Evolutionary conservation across 2,329 filamentous ascomycete genomes (phyloP).

Genomic region (Calonectria ilicicola): DNA sequence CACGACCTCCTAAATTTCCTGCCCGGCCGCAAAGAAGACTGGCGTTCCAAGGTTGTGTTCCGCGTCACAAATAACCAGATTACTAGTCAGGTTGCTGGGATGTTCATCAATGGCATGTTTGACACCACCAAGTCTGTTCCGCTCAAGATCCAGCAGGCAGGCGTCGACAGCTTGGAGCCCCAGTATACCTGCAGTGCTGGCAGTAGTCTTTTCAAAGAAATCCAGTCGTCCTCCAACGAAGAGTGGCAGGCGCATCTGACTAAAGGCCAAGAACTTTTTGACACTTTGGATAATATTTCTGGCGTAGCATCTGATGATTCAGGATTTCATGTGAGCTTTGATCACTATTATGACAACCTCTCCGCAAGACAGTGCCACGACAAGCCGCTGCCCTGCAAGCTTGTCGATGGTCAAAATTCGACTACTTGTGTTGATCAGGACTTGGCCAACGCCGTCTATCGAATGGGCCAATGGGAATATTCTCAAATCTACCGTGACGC

Average conservation of each 20-base stretch:
- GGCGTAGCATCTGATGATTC: slow-evolving; percentile 67
- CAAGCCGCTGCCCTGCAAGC: slow-evolving; percentile 78
- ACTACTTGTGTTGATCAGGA: slow-evolving; percentile 71
- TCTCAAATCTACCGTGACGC: slow-evolving; percentile 80
- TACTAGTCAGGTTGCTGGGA: slow-evolving; percentile 83
- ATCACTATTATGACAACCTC: slow-evolving; percentile 89
- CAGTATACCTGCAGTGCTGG: slow-evolving; percentile 74
- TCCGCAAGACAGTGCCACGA: slow-evolving; percentile 82
- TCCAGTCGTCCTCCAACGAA: slow-evolving; percentile 57
- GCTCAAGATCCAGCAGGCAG: slow-evolving; percentile 61
- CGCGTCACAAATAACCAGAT: slow-evolving; percentile 87
- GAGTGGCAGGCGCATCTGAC: slow-evolving; percentile 75
- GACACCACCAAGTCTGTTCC: slow-evolving; percentile 55
- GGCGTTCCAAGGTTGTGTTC: slow-evolving; percentile 65
- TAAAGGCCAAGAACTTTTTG: slow-evolving; percentile 66
- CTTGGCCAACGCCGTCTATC: slow-evolving; percentile 77
- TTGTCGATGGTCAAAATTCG: slow-evolving; percentile 57
- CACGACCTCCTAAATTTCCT: slow-evolving; percentile 76
- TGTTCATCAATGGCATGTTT: slow-evolving; percentile 80
- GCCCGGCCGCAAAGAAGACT: slow-evolving; percentile 60
- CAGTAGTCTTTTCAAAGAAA: slow-evolving; percentile 53
- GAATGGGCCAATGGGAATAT: slow-evolving; percentile 85
- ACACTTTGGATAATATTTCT: slow-evolving; percentile 74
- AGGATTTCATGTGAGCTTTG: slow-evolving; percentile 78
- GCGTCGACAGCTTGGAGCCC: slow-evolving; percentile 80